These are phyloP conservation scores for Gossypium davidsonii DNA, from an alignment of 441 rosid species.

Conservation along the genomic window DNA sequence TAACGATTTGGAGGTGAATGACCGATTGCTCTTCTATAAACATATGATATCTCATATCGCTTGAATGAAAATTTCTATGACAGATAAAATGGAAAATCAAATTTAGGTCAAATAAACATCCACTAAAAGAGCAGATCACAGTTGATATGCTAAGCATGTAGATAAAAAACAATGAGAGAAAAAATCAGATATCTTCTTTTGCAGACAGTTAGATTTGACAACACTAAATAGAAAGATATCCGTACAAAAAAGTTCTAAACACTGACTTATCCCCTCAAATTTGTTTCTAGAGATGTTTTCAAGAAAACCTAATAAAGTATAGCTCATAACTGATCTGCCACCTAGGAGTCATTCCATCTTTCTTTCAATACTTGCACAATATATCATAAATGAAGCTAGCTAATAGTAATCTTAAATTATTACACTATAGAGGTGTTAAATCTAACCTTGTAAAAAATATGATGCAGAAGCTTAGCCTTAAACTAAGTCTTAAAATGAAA, in stretches of 20 bases:
- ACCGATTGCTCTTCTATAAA: conserved; percentile 85
- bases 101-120: conserved; percentile 5
- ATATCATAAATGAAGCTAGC: not conserved
- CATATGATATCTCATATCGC: conserved; percentile 75
- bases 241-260: not conserved
- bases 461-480: not conserved
- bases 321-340: not conserved
- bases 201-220: not conserved
- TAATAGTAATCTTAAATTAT: no score
- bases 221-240: not conserved
- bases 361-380: not conserved
- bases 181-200: not conserved
- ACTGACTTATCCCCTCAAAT: not conserved
- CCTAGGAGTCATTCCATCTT: not conserved
- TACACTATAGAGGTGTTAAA: not conserved
- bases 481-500: not conserved
- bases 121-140: conserved; percentile 6
- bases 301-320: not conserved
- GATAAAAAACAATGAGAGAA: not conserved
- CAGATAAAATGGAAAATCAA: conserved; percentile 8
- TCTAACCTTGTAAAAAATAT: not conserved
- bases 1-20: conserved; percentile 90
- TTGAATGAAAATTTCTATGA: conserved; percentile 82
- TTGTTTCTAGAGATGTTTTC: not conserved
- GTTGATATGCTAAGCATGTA: not conserved